Base-by-base conservation (phyloP, 768 basidiomycete species). In the Tulasnella sp. region DNA sequence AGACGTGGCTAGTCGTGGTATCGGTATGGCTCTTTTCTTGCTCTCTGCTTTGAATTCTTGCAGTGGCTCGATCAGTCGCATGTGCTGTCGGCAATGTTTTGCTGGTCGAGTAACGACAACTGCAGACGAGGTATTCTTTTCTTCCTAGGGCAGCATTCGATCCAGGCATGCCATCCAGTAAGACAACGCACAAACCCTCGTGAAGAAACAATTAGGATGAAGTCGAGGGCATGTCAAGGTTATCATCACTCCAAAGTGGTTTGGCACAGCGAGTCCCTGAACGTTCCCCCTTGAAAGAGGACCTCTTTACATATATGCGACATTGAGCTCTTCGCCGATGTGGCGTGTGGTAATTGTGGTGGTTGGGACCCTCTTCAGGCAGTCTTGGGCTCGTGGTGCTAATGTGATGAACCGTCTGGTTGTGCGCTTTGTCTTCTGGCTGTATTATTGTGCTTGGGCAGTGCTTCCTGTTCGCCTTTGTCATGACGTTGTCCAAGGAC, bases 1-100 rank as follows among this genome's bases (percentile, higher is more conserved):
- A 64, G 96, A 97, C 70, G 94, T 99, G 66, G 96, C 94, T 60
- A 96, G 92, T 69, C 93, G 94, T 82, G 94, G 94, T 80, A 82
- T 99, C 69, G 96, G 96, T 98, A 85, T 76, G 94, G 91, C 66
- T 67, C 68, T 61, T 67, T 67, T 75, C 65, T 69, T 69, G 67
- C 65, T 65, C 56, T 42, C 53, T 59, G 54, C 17, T 23, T 41
- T 56, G 27, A 17, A 21, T 32, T 51, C 27, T 17, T 40, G 35
- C 52, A 48, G 46, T 25, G 46, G 29, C 46, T 48, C 46, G 46
- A 25, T 48, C n/a, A 32, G 46, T 48, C 46, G 46, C 46, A 32
- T 48, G 29, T 29, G 46, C 46, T 48, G 46, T 25, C 46, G 46
- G 46, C 46, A 29, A 17, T 32, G 46, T 32, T 48, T 29, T n/a